phyloP scores from a whole-genome alignment of 768 basidiomycete genomes.

The Tephrocybe sp. region DNA sequence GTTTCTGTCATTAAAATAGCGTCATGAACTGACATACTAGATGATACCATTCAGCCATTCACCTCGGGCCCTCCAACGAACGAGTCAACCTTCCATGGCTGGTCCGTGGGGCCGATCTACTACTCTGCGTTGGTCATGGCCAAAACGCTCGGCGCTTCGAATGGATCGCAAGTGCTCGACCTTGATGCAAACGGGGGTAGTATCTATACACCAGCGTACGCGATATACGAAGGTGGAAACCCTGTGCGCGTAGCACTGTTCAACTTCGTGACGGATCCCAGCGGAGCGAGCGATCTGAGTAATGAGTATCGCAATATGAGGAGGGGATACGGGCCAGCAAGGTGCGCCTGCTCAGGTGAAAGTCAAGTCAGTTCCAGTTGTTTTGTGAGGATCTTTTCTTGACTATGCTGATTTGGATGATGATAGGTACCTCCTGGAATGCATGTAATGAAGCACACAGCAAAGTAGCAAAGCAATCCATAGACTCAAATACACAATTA shows the following conservation, averaged over 20 bases:
- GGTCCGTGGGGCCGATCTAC: slow-evolving; percentile 76
- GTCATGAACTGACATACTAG: no score
- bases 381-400: background rate
- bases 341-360: slow-evolving; percentile 2
- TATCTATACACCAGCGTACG: slow-evolving; percentile 62
- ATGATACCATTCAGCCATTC: slow-evolving; percentile 5
- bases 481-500: no score
- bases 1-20: background rate
- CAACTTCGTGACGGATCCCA: slow-evolving; percentile 65
- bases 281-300: slow-evolving; percentile 50
- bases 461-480: no score
- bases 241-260: slow-evolving; percentile 62
- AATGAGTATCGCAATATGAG: background rate
- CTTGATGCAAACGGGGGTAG: slow-evolving; percentile 49
- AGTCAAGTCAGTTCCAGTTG: slow-evolving; percentile 11
- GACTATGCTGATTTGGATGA: background rate
- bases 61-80: slow-evolving; percentile 40
- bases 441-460: no score
- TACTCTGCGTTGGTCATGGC: slow-evolving; percentile 71
- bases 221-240: slow-evolving; percentile 66
- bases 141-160: slow-evolving; percentile 63
- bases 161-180: slow-evolving; percentile 63
- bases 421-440: slow-evolving; percentile 51
- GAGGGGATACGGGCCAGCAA: background rate
- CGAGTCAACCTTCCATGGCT: slow-evolving; percentile 56